phyloP scores from a whole-genome alignment of 805 yeast species.

The Wickerhamomyces strasburgensis region DNA sequence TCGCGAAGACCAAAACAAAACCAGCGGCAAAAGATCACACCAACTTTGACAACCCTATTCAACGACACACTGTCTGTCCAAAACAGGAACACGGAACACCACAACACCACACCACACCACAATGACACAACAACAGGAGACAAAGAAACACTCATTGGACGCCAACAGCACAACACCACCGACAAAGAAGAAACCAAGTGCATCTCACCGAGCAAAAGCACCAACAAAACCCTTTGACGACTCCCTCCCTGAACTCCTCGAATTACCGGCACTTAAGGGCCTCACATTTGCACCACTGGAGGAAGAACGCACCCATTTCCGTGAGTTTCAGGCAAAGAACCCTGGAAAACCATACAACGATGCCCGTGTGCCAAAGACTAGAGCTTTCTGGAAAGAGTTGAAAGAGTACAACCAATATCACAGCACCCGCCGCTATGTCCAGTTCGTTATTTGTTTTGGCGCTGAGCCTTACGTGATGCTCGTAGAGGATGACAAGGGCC shows the following conservation, averaged over 20 bases:
- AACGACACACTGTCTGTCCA: too few relatives aligned
- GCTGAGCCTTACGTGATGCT: conserved; percentile 11
- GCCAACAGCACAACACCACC: too few relatives aligned
- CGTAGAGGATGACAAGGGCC: conserved; percentile 1
- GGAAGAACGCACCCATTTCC: too few relatives aligned
- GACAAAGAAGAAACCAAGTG: too few relatives aligned
- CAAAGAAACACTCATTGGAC: too few relatives aligned
- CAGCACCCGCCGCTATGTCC: conserved; percentile 12
- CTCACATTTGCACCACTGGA: not conserved
- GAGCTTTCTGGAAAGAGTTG: conserved; percentile 4
- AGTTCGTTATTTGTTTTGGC: conserved; percentile 13
- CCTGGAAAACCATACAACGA: conserved; percentile 2
- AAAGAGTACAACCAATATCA: conserved; percentile 4
- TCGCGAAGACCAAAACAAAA: too few relatives aligned
- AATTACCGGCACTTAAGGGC: not conserved
- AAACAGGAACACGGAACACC: too few relatives aligned
- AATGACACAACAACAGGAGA: too few relatives aligned
- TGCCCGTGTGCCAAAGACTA: conserved; percentile 4
- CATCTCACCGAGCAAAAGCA: not conserved
- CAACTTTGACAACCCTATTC: too few relatives aligned
- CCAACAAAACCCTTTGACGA: not conserved
- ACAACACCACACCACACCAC: too few relatives aligned
- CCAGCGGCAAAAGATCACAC: too few relatives aligned
- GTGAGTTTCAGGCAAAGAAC: too few relatives aligned
- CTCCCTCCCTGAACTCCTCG: not conserved